Base-by-base conservation (phyloP, 352 stramenopile species). In the Nothophytophthora sp. region DNA sequence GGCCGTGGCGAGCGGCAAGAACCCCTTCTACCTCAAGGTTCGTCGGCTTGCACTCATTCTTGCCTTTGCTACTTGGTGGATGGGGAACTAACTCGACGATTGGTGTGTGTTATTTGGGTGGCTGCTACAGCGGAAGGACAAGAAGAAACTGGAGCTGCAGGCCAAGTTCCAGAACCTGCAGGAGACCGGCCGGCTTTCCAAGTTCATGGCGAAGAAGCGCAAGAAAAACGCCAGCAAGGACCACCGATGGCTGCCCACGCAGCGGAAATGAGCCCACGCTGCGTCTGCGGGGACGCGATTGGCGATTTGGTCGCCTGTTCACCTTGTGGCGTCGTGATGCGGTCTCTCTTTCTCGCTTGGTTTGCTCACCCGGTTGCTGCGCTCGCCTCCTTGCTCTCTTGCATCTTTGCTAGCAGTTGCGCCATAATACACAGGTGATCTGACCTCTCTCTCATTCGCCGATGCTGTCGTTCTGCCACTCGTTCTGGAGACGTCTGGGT, bases 161-260 rank as follows among this genome's bases (percentile, higher is more conserved):
- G 75, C 90, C 67, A 95, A 95, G 55, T 97, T 96, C 73, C 77
- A 97, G 53, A 85, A 94, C 43, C 60, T 97, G 23, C 76, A 94
- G 54, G 81, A 94, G 35, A 83, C 73, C 15, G 90, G 90, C n/a
- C 87, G 81, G 36, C 62, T 97, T 40, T 89, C 83, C 42, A 97
- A 96, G 61, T 97, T 96, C 55, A 92, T 97, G 87, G 87, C 90
- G 43, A 97, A 96, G 65, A 96, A 96, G 53, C 78, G 90, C 43
- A 96, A 96, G 74, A 96, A 95, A 73, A 97, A 97, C 60, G 89
- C 90, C 36, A 93, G 83, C 64, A 97, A 97, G 50, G 90, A 97
- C 58, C 86, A 96, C 69, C 67, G 87, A 50, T 97, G 89, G 85
- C 49, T 97, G 43, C 90, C 90, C 4, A 93, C 82, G 25, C 74